These are phyloP conservation scores for Helotiales sp. DNA, from an alignment of 2,329 filamentous ascomycete species.

Conservation along the genomic window DNA sequence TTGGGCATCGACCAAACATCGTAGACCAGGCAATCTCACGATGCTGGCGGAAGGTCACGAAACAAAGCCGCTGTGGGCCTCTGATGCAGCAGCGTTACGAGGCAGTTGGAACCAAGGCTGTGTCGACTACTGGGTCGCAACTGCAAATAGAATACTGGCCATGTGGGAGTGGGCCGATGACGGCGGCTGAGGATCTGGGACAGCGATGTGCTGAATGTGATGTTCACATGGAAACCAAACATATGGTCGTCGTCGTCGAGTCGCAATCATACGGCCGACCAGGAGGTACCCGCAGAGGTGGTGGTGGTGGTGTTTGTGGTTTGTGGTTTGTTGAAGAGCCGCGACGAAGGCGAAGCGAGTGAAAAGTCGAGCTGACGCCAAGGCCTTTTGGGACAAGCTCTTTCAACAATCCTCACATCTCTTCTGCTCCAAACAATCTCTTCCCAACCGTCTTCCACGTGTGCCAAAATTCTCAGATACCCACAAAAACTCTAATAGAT, in stretches of 20 bases:
- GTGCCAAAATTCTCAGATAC: neutral
- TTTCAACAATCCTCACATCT: neutral
- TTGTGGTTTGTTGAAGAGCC: neutral
- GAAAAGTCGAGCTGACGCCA: neutral
- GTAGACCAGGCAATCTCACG: constrained; percentile 7
- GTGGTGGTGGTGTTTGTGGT: neutral
- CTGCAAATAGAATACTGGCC: neutral
- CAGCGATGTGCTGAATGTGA: neutral
- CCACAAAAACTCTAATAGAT: neutral
- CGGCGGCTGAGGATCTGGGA: neutral
- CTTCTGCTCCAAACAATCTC: neutral
- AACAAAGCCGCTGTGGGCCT: neutral
- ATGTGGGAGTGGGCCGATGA: neutral
- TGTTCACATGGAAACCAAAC: neutral
- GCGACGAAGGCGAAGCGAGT: neutral
- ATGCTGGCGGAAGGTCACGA: constrained; percentile 1
- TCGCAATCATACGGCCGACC: no score
- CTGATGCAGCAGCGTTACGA: neutral
- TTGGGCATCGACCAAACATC: constrained; percentile 17
- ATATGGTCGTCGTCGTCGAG: neutral
- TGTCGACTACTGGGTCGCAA: neutral
- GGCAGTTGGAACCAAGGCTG: neutral
- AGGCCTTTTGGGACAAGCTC: neutral
- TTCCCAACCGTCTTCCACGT: neutral
- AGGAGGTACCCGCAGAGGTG: no score